Evolutionary conservation across 148 eudicot genomes (phyloP), one percentile per base, ranked within the genome.

Genomic region (Persicaria tinctoria): DNA sequence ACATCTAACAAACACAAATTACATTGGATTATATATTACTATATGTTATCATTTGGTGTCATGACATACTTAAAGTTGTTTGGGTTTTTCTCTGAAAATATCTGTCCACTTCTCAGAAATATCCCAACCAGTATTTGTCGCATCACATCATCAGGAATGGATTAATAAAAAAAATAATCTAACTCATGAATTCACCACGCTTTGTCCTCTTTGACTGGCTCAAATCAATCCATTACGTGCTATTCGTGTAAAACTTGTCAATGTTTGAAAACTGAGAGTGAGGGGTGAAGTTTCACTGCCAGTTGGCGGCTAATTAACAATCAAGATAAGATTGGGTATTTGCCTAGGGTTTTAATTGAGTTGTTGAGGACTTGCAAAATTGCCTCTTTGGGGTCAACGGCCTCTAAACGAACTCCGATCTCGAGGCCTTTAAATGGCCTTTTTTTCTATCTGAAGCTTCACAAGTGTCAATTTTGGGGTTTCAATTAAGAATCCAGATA

Each of bases 331-430:
- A 64, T 32, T 6, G 70, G 46, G 46, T 46, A 64, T 64, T 7
- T 1, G 41, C 41, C 41, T 32, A 32, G 41, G 41, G 41, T 2
- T 32, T 32, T 32, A 32, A 32, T 50, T 8, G 6, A 50, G 53
- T 50, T 50, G 11, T 51, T 57, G 1, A 44, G 44, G 47, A 66
- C 70, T 66, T 41, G 1, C 70, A 66, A 66, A 32, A 47, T 66
- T 66, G 70, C 70, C 12, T 17, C 41, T 5, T 66, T 66, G 17
- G 48, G 70, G 70, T 66, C 70, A 66, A 66, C 70, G 17, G 44
- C 13, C 47, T 66, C 47, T 12, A 63, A 27, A 32, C 7, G 5
- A 12, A 32, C 68, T 63, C 46, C 44, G 44, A 66, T 66, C 70
- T 66, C 46, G 18, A 66, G 70, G 70, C 32, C 38, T 66, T 66